Evolutionary conservation across 2,329 filamentous ascomycete species (phyloP), one percentile per base, ranked within the genome.

Genomic region (Fusarium sp.): DNA sequence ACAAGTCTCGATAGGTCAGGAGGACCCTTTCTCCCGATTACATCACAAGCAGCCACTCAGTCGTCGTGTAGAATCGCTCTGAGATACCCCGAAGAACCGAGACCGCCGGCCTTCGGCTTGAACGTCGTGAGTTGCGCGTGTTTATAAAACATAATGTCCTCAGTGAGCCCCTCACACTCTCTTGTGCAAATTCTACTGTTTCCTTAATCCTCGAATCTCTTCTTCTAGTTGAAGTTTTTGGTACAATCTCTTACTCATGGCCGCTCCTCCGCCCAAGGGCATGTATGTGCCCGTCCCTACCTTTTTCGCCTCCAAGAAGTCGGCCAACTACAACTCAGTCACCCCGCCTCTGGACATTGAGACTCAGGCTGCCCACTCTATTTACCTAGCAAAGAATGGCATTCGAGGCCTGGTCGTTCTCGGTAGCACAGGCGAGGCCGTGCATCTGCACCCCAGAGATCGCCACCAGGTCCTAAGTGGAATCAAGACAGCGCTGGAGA

Each of bases 361-460:
- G 48, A 85, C 88, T 1, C 90, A 92, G 74, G 81, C 83, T 27
- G 81, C 83, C 30, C 89, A 91, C 81, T 84, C 84, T 10, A 75
- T 91, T 7, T 89, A 88, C 75, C 86, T 91, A 39, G 89, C 89
- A 39, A 82, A 84, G 55, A 84, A 85, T 68, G 90, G 90, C 60
- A 87, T 91, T 71, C 83, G 82, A 31, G 89, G 90, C 23, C 82
- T 91, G 28, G 88, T 91, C 11, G 82, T 91, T 41, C 85, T 91
- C 52, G 90, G 90, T 27, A 89, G 86, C 40, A 91, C 89, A 0
- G 90, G 90, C 62, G 90, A 91, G 77, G 87, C 88, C 1, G 86
- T 91, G 44, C 89, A 91, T 77, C 81, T 91, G 51, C 85, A 86
- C 18, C 82, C 82, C n/a, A 73, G 80, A n/a, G 89, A 91, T 71